Percentiles rank a stretch among this genome's conserved stretches.
These are phyloP conservation scores for Volutella citrinella DNA, from an alignment of 2,329 filamentous ascomycete genomes.

Conservation along the genomic window DNA sequence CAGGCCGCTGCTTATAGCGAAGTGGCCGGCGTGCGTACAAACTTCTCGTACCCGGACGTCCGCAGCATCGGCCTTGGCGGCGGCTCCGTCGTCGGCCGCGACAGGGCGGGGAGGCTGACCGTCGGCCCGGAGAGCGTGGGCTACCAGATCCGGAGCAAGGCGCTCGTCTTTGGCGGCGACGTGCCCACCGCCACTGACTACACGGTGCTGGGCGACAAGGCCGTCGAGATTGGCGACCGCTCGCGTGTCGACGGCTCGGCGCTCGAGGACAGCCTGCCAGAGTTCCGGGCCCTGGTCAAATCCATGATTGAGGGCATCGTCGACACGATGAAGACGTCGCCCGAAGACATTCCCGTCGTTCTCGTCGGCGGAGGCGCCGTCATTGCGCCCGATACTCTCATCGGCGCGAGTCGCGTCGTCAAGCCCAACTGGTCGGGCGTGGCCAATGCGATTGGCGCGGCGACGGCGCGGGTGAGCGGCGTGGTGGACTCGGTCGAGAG, in stretches of 20 bases:
- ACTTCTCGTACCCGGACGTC: constrained; percentile 1
- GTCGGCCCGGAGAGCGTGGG: constrained; percentile 4
- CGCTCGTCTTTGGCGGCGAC: constrained; percentile 5
- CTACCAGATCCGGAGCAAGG: neutral
- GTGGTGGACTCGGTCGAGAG: constrained; percentile 37
- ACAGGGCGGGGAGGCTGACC: constrained; percentile 4
- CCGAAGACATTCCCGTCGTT: constrained; percentile 55
- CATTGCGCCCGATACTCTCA: constrained; percentile 51
- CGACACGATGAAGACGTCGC: constrained; percentile 62
- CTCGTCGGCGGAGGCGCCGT: constrained; percentile 63
- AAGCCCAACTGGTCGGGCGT: constrained; percentile 57
- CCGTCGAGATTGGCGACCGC: constrained; percentile 40
- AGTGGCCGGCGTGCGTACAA: neutral
- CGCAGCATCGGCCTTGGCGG: constrained; percentile 1
- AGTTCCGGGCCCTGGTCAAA: constrained; percentile 41
- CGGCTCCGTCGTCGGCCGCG: too few relatives aligned
- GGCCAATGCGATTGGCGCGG: constrained; percentile 64
- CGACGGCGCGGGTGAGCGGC: constrained; percentile 57
- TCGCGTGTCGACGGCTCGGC: constrained; percentile 32
- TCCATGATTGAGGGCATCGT: constrained; percentile 53
- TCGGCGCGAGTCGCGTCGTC: constrained; percentile 53
- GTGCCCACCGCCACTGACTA: constrained; percentile 49
- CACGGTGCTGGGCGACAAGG: constrained; percentile 33
- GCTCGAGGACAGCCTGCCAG: constrained; percentile 30
- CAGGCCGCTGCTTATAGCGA: constrained; percentile 5